Evolutionary conservation across 306 rosid species (phyloP).

Genomic region (Astragalus glycyphyllos): DNA sequence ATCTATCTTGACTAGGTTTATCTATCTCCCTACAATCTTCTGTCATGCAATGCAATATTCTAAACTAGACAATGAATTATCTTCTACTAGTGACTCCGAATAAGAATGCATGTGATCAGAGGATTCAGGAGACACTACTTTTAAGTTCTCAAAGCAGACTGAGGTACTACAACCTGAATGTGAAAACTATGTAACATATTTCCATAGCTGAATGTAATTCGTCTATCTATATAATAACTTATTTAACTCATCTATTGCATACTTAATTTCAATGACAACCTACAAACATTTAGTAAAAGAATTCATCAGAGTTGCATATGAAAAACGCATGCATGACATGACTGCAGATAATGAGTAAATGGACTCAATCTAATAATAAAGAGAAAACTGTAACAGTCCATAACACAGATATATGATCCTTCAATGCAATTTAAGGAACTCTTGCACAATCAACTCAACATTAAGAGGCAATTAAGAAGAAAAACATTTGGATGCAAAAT

Average conservation of each 20-base stretch:
- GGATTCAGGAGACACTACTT: constrained; percentile 10
- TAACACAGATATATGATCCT: constrained; percentile 7
- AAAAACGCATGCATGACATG: too few species aligned
- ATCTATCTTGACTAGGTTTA: too few species aligned
- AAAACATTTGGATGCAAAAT: constrained; percentile 41
- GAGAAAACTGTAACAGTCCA: neutral
- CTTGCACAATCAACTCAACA: constrained; percentile 18
- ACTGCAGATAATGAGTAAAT: neutral
- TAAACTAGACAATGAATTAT: too few species aligned
- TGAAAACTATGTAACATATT: neutral
- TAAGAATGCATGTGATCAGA: neutral
- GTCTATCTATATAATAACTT: neutral
- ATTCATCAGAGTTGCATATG: too few species aligned
- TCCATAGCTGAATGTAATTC: neutral
- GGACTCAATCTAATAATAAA: constrained; percentile 12
- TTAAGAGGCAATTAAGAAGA: constrained; percentile 20
- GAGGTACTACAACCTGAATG: neutral
- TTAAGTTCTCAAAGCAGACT: neutral
- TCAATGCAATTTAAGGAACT: constrained; percentile 19
- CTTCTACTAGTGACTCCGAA: neutral
- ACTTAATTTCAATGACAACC: neutral
- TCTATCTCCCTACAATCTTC: too few species aligned
- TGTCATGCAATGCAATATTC: too few species aligned
- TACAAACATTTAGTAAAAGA: neutral
- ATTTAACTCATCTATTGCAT: neutral